Base-by-base conservation (phyloP, 108 stramenopile genomes). In the Cylindrotheca closterium region DNA sequence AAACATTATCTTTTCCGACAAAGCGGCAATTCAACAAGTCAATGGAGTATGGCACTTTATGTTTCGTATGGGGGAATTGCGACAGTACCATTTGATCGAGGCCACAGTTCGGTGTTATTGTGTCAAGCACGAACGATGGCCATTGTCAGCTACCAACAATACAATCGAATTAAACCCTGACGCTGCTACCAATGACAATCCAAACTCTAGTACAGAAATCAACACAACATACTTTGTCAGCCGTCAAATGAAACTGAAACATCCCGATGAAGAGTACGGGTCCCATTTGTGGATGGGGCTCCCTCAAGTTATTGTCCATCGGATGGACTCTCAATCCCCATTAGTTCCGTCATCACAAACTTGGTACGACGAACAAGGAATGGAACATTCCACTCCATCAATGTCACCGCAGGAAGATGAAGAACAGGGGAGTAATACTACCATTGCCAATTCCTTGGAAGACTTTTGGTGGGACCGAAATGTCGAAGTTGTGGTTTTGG, bases 301-400 rank as follows among this genome's bases (percentile, higher is more conserved):
- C 26, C 98, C 98, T 0, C 93, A 96, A 61, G 83, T 92, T 25
- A 82, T 99, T 29, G 96, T 97, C 10, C 98, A 99, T 63, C 79
- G 88, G 3, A 73, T 99, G 60, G 96, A 99, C 71, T 32, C 65
- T 18, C 61, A 67, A 30, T 96, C 94, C 27, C 96, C 97, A 8
- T 66, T 99, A 64, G 48, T 86, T 32, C 88, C 89, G 12, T 76
- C 87, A 24, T 53, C 63, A 10, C 55, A 72, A 3, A 34, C 60
- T 0, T 94, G 93, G 93, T 94, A 77, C 71, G 93, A 94, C 59
- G 84, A 81, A 29, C 32, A 56, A 0, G 85, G 83, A 49, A 21
- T 54, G 32, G 49, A 71, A 10, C 88, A 80, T 55, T 54, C 64
- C 2, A 61, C 47, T 24, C 60, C 53, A 2, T 73, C 37, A 24